phyloP scores from a whole-genome alignment of 768 basidiomycete species.

The Chalciporus pseudorubinellus region DNA sequence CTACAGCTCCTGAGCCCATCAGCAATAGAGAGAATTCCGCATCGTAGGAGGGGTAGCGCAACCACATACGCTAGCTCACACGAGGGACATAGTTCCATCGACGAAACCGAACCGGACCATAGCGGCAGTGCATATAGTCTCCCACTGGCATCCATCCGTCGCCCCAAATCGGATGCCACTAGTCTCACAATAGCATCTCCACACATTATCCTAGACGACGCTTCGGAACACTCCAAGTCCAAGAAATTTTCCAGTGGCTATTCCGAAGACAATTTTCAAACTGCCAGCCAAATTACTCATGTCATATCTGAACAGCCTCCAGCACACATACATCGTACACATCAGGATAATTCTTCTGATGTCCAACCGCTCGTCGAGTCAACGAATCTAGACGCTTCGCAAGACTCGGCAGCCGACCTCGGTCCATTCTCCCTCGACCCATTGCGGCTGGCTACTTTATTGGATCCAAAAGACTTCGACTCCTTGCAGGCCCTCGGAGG shows the following conservation, averaged over 20 bases:
- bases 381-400: slow-evolving; percentile 26
- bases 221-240: slow-evolving; percentile 28
- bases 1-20: slow-evolving; percentile 49
- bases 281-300: not conserved
- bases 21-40: slow-evolving; percentile 30
- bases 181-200: slow-evolving; percentile 37
- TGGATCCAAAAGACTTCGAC: slow-evolving; percentile 85
- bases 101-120: slow-evolving; percentile 52
- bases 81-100: slow-evolving; percentile 35
- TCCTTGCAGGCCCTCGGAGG: slow-evolving; percentile 72
- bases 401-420: slow-evolving; percentile 51
- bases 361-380: slow-evolving; percentile 14
- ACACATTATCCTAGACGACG: slow-evolving; percentile 39
- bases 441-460: slow-evolving; percentile 71
- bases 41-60: slow-evolving; percentile 56
- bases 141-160: slow-evolving; percentile 31
- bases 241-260: not conserved
- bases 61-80: slow-evolving; percentile 50
- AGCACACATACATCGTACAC: slow-evolving; percentile 17
- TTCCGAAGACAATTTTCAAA: slow-evolving; percentile 4
- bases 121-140: slow-evolving; percentile 28
- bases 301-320: slow-evolving; percentile 12
- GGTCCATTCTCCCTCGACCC: slow-evolving; percentile 76
- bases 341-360: slow-evolving; percentile 17
- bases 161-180: slow-evolving; percentile 35